Evolutionary conservation across 768 basidiomycete genomes (phyloP).

Genomic region (Tylopilus intermedius): DNA sequence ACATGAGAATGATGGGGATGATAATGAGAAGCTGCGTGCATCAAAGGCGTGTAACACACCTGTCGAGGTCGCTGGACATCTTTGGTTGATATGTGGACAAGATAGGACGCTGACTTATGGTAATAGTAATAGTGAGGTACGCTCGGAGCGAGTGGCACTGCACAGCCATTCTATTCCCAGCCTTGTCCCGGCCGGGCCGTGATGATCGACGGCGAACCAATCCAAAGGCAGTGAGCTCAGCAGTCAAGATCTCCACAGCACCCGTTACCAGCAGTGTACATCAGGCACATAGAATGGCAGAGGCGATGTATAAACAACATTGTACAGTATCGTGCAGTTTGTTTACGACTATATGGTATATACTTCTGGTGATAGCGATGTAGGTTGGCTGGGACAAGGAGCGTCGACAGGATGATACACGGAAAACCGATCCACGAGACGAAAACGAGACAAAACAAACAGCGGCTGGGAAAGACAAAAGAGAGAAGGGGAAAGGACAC

Average conservation of each 20-base stretch:
- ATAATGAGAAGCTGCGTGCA: constrained; percentile 23
- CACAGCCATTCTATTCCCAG: constrained; percentile 20
- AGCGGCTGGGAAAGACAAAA: not conserved
- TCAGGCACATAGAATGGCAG: constrained; percentile 20
- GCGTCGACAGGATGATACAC: constrained; percentile 22
- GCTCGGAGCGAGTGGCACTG: constrained; percentile 18
- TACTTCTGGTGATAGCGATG: constrained; percentile 27
- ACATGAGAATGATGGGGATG: constrained; percentile 18
- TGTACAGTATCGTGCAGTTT: constrained; percentile 32
- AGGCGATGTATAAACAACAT: constrained; percentile 27
- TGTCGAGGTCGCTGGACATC: constrained; percentile 57
- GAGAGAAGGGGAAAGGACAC: not conserved
- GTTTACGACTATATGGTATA: constrained; percentile 29
- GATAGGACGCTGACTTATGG: constrained; percentile 30
- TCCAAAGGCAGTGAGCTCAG: constrained; percentile 1
- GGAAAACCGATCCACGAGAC: constrained; percentile 15
- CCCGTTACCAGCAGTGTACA: constrained; percentile 14
- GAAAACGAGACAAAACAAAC: constrained; percentile 9
- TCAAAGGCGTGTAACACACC: constrained; percentile 39
- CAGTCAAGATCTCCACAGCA: constrained; percentile 11
- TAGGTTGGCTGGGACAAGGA: constrained; percentile 2
- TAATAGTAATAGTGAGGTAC: constrained; percentile 24
- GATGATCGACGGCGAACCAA: constrained; percentile 18
- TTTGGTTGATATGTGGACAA: constrained; percentile 13
- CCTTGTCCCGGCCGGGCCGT: constrained; percentile 6